Evolutionary conservation across 441 rosid genomes (phyloP).

Genomic region (Gossypium schwendimanii): DNA sequence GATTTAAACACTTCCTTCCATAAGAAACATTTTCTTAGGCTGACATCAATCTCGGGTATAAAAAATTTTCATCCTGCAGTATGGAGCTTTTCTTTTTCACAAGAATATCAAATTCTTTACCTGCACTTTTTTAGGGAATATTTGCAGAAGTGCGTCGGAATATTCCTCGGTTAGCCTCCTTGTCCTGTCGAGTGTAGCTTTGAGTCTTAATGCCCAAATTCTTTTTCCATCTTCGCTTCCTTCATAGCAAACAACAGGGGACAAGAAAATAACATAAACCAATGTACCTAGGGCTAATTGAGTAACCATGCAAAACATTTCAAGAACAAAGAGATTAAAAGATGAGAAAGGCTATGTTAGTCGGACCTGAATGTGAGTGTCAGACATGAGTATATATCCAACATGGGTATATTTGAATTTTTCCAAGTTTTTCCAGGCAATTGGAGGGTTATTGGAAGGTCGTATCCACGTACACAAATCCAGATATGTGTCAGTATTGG

Average conservation of each 20-base stretch:
- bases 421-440: background rate
- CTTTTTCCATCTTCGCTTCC: constrained; percentile 81
- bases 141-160: constrained; percentile 78
- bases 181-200: constrained; percentile 92
- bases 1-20: background rate
- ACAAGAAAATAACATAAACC: background rate
- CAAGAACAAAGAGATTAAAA: constrained; percentile 2
- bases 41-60: background rate
- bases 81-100: background rate
- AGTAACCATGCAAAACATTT: constrained; percentile 2
- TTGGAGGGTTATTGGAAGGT: background rate
- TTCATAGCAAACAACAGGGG: constrained; percentile 22
- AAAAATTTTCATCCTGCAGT: background rate
- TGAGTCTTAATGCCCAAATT: constrained; percentile 83
- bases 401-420: background rate
- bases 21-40: background rate
- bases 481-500: background rate
- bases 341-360: background rate
- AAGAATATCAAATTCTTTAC: constrained; percentile 32
- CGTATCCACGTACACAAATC: background rate
- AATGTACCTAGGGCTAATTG: background rate
- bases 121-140: constrained; percentile 83
- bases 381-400: background rate
- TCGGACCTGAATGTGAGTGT: background rate
- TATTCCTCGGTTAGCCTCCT: constrained; percentile 91